Base-by-base conservation (phyloP, 768 basidiomycete species). In the Agrocybe pediades region DNA sequence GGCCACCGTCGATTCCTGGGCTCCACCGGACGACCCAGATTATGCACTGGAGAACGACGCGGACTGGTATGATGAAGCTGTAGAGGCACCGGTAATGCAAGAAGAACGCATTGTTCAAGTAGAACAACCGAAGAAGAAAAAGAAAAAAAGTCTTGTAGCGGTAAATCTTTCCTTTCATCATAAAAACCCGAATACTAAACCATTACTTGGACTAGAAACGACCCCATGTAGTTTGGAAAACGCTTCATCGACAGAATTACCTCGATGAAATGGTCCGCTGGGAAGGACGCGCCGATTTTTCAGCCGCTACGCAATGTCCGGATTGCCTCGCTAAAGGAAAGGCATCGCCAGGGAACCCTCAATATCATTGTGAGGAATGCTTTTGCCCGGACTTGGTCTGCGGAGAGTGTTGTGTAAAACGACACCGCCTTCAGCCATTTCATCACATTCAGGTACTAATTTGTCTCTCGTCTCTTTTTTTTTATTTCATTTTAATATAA, bases 291-390 rank as follows among this genome's bases (percentile, higher is more conserved):
- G 51, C 26, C 7, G 51, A 57, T 19, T 57, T 57, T 39, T n/a
- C n/a, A 7, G n/a, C 16, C 6, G 27, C 6, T n/a, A 21, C 2
- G 11, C 9, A 21, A 15, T 57, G 56, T 26, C 30, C 51, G 0
- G 56, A 57, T 24, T 57, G 56, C 36, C 8, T 57, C 27, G 39
- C 56, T 25, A 33, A 47, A 1, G 15, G 19, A 11, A 9, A 20
- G 1, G 26, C 39, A 21, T n/a, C 6, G 2, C 46, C 52, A 1
- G 48, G 42, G 7, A n/a, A 9, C 3, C 39, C 56, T 11, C 7
- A 36, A 27, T 53, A 44, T 41, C 41, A 51, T 3, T 57, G 56
- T n/a, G 9, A n/a, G 4, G 56, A 57, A 13, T 57, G 56, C 23
- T 53, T 49, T 24, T 3, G 42, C 5, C 51, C 56, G 1, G 52